Evolutionary conservation across 177 flowering plant species (phyloP).

Genomic region (Vitis hybrid): DNA sequence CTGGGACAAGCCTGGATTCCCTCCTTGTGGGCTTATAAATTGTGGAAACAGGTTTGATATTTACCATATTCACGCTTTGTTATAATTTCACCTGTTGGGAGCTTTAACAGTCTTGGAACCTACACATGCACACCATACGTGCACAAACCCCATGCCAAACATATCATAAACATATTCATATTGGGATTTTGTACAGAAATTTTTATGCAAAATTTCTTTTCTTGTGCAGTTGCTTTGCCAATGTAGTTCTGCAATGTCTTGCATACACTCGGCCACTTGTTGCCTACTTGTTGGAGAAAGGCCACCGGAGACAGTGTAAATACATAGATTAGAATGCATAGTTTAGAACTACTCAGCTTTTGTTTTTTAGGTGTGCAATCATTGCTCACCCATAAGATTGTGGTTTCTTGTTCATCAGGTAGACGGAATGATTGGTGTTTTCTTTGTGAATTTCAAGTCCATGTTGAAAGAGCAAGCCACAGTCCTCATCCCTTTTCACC

Average conservation of each 20-base stretch:
- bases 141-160: neutral
- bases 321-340: neutral
- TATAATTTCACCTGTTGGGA: neutral
- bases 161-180: too few species aligned
- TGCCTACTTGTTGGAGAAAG: constrained; percentile 80
- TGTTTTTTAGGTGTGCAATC: neutral
- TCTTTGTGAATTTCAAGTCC: constrained; percentile 80
- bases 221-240: constrained; percentile 88
- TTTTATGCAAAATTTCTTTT: constrained; percentile 5
- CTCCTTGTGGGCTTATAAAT: constrained; percentile 93
- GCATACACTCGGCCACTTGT: constrained; percentile 80
- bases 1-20: constrained; percentile 65
- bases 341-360: neutral
- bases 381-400: constrained; percentile 4
- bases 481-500: constrained; percentile 82
- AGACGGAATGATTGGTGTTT: constrained; percentile 87
- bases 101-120: neutral
- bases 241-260: constrained; percentile 95
- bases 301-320: constrained; percentile 76
- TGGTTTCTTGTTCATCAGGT: constrained; percentile 50
- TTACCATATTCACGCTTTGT: constrained; percentile 1
- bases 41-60: constrained; percentile 88
- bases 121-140: neutral
- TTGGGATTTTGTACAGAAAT: neutral
- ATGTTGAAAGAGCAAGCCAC: constrained; percentile 65